Conservation (phyloP, 441 rosid genomes). For the Aleurites moluccanus region DNA sequence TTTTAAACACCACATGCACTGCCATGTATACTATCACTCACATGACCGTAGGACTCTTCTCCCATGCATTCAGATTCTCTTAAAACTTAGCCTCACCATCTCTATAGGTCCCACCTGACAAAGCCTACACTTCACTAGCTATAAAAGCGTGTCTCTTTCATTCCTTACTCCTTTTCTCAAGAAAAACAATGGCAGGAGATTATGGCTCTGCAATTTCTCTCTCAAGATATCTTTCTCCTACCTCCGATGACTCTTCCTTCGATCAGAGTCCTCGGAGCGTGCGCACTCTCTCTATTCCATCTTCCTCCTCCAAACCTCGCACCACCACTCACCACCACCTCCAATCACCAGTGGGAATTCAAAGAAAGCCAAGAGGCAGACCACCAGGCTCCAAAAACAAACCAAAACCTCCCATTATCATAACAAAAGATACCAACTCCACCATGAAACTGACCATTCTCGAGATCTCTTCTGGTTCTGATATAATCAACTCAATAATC, state of each 20-base stretch:
- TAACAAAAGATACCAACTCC: slow-evolving; percentile 32
- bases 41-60: no score
- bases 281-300: slow-evolving; percentile 19
- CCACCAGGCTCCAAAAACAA: slow-evolving; percentile 59
- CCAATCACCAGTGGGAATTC: slow-evolving; percentile 5
- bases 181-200: slow-evolving; percentile 34
- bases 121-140: no score
- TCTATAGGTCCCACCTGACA: no score
- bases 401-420: slow-evolving; percentile 43
- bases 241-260: slow-evolving; percentile 34
- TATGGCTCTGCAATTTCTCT: slow-evolving; percentile 36
- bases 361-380: slow-evolving; percentile 42
- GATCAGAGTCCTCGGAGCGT: slow-evolving; percentile 30
- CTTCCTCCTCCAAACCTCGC: slow-evolving; percentile 1
- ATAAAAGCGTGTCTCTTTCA: no score
- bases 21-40: no score
- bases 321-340: not conserved
- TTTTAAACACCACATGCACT: no score
- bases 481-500: slow-evolving; percentile 35
- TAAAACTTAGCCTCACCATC: no score
- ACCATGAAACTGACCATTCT: slow-evolving; percentile 41
- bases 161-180: no score
- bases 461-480: slow-evolving; percentile 47
- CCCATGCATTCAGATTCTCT: no score
- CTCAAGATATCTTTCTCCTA: slow-evolving; percentile 25